These are phyloP conservation scores for Polychaeton citri DNA, from an alignment of 2,329 filamentous ascomycete species.

Conservation along the genomic window DNA sequence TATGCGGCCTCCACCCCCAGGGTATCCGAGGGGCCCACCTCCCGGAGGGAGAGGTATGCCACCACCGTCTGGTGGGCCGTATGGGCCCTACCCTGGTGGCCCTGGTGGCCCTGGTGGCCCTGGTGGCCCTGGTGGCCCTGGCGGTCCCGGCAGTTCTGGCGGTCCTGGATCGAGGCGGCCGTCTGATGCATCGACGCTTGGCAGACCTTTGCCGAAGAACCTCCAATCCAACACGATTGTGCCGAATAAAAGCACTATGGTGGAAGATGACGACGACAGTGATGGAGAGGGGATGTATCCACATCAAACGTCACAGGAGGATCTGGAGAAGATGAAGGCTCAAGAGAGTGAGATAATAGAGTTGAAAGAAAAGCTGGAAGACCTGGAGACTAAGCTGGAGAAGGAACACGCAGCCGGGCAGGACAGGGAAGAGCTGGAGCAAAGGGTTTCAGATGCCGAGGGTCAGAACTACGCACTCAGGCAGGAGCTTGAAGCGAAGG, in stretches of 20 bases:
- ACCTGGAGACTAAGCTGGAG: conserved; percentile 53
- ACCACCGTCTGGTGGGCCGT: conserved; percentile 14
- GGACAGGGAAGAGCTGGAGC: conserved; percentile 46
- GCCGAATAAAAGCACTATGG: conserved; percentile 93
- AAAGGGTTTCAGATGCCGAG: conserved; percentile 23
- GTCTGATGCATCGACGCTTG: conserved; percentile 22
- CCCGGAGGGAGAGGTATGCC: conserved; percentile 4
- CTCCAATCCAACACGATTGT: conserved; percentile 94
- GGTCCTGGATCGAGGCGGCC: conserved; percentile 16
- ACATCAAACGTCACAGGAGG: conserved; percentile 25
- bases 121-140: conserved; percentile 35
- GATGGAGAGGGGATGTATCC: not conserved
- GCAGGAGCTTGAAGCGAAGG: conserved; percentile 45
- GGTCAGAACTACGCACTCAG: conserved; percentile 50
- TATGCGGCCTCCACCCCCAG: conserved; percentile 25
- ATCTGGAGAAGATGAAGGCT: conserved; percentile 60
- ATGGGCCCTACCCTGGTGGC: conserved; percentile 7
- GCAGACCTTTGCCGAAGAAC: conserved; percentile 70
- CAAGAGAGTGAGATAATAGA: conserved; percentile 65
- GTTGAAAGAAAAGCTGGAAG: conserved; percentile 58
- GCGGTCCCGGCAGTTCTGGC: conserved; percentile 36
- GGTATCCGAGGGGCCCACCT: conserved; percentile 13
- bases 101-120: conserved; percentile 14
- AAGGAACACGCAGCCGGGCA: conserved; percentile 47
- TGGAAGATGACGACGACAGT: conserved; percentile 69